Evolutionary conservation across 768 basidiomycete species (phyloP).

Genomic region (Pleurotus ostreatus): DNA sequence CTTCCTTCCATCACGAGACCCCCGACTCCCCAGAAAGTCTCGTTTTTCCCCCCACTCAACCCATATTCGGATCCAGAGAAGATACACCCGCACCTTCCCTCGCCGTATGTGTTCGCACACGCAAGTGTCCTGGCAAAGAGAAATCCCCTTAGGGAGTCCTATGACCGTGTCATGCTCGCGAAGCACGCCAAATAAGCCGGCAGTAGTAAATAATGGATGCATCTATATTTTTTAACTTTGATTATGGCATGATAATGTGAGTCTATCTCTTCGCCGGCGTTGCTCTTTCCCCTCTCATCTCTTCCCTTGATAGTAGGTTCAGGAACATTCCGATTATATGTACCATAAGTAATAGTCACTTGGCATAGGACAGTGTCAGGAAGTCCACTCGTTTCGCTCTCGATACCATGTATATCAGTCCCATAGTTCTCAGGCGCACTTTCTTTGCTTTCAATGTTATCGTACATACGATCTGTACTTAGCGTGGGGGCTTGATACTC

Average conservation of each 20-base stretch:
- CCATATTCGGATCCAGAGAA: conserved; percentile 50
- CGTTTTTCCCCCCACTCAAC: conserved; percentile 64
- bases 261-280: no score
- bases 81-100: conserved; percentile 68
- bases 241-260: background rate
- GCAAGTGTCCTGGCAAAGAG: conserved; percentile 63
- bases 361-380: no score
- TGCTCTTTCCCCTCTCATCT: no score
- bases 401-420: no score
- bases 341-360: no score
- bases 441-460: no score
- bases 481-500: no score
- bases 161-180: conserved; percentile 60
- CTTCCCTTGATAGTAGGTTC: no score
- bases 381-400: no score
- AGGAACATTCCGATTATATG: no score
- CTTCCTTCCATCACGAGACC: conserved; percentile 45
- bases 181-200: conserved; percentile 33
- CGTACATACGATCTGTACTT: no score
- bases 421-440: no score
- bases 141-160: conserved; percentile 65
- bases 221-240: background rate
- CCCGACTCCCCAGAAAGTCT: conserved; percentile 44
- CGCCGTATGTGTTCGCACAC: conserved; percentile 68
- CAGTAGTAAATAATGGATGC: conserved; percentile 3